phyloP scores from a whole-genome alignment of 371 early-diverging fungal genomes.

The Mortierella sp. region DNA sequence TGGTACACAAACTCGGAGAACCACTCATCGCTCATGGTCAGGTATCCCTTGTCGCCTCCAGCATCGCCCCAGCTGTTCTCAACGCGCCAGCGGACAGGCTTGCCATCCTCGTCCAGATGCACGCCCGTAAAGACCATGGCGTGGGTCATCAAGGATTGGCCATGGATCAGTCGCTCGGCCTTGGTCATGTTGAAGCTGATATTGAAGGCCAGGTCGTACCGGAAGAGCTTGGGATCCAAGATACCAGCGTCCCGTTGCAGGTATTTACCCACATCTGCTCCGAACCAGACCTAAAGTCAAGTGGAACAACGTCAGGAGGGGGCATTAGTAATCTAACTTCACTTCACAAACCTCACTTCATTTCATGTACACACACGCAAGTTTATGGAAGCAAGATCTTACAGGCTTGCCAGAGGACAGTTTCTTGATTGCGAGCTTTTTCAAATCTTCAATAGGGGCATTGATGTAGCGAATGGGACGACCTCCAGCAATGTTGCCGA shows the following conservation, averaged over 20 bases:
- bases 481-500: slow-evolving; percentile 83
- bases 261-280: slow-evolving; percentile 83
- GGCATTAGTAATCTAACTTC: too few species aligned
- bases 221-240: slow-evolving; percentile 74
- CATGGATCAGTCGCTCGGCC: slow-evolving; percentile 78
- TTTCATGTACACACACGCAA: background rate
- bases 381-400: background rate
- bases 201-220: slow-evolving; percentile 78
- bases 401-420: slow-evolving; percentile 73
- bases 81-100: slow-evolving; percentile 81
- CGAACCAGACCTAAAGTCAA: slow-evolving; percentile 74
- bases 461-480: slow-evolving; percentile 77
- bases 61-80: slow-evolving; percentile 84
- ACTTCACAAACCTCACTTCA: too few species aligned
- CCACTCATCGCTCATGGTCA: slow-evolving; percentile 86
- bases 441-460: slow-evolving; percentile 65
- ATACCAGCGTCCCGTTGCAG: slow-evolving; percentile 61
- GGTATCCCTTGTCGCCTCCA: slow-evolving; percentile 80
- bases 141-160: slow-evolving; percentile 85
- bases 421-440: slow-evolving; percentile 69
- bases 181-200: slow-evolving; percentile 73
- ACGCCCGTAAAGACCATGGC: slow-evolving; percentile 90
- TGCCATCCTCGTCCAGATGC: slow-evolving; percentile 71
- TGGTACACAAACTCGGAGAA: slow-evolving; percentile 86
- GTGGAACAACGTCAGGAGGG: too few species aligned